phyloP scores from a whole-genome alignment of 192 early-diverging fungal species.

The Phycomyces nitens region DNA sequence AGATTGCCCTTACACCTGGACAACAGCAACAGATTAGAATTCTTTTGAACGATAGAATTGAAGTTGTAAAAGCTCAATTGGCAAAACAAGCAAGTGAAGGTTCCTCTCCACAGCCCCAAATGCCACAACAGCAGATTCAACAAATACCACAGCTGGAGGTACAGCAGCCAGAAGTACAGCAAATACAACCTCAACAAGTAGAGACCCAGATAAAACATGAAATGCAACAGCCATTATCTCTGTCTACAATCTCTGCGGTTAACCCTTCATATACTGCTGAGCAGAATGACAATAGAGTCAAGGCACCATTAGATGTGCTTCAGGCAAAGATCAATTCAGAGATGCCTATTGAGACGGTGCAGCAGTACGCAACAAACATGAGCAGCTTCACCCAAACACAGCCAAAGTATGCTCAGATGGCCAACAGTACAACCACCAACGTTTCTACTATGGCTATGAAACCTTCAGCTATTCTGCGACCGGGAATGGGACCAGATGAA shows the following conservation, averaged over 20 bases:
- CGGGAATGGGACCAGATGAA: slow-evolving; percentile 3
- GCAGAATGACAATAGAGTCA: not conserved
- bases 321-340: not conserved
- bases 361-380: not conserved
- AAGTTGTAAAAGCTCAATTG: slow-evolving; percentile 20
- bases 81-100: slow-evolving; percentile 8
- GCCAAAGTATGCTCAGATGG: not conserved
- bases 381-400: not conserved
- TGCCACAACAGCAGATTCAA: slow-evolving; percentile 8
- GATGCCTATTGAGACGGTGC: not conserved
- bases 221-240: not conserved
- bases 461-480: not conserved
- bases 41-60: slow-evolving; percentile 23
- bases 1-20: slow-evolving; percentile 1
- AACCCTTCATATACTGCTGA: not conserved
- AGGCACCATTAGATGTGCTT: not conserved
- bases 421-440: not conserved
- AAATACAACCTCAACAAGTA: slow-evolving; percentile 14
- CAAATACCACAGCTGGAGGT: not conserved
- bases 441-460: not conserved
- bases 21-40: slow-evolving; percentile 34
- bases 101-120: not conserved
- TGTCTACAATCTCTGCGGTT: not conserved
- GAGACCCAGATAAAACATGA: slow-evolving; percentile 6
- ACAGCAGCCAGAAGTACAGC: slow-evolving; percentile 5